These are phyloP conservation scores for Boechera retrofracta DNA, from an alignment of 345 rosid genomes.

Conservation along the genomic window DNA sequence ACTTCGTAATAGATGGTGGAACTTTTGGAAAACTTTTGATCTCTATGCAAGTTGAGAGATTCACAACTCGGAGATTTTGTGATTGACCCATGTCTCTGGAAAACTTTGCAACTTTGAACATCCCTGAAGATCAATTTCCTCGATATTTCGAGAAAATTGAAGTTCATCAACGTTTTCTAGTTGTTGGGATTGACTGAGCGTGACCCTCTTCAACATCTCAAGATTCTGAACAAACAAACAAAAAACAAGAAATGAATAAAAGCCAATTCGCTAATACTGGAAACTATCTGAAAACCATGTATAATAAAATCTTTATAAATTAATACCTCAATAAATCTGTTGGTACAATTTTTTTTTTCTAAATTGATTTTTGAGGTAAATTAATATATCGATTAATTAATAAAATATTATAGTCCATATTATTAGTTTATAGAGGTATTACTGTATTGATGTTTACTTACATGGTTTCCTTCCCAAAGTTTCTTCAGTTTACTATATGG, in stretches of 20 bases:
- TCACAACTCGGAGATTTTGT: neutral
- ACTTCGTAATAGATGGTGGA: neutral
- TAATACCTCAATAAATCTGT: too few relatives aligned
- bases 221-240: conserved; percentile 1
- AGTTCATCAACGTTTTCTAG: conserved; percentile 9
- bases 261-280: neutral
- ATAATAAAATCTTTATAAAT: too few relatives aligned
- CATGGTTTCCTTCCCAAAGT: conserved; percentile 36
- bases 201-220: conserved; percentile 15
- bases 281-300: too few relatives aligned
- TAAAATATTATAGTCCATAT: too few relatives aligned
- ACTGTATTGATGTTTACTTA: neutral
- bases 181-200: conserved; percentile 2
- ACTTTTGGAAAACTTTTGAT: conserved; percentile 12
- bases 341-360: too few relatives aligned
- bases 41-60: conserved; percentile 7
- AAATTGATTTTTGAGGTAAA: too few relatives aligned
- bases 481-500: conserved; percentile 8
- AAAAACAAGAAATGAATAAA: neutral
- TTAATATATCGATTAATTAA: too few relatives aligned
- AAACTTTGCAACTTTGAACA: conserved; percentile 14
- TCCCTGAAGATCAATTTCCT: conserved; percentile 1
- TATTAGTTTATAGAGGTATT: too few relatives aligned
- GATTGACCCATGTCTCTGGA: neutral
- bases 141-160: neutral